phyloP scores from a whole-genome alignment of 2,329 filamentous ascomycete genomes.

The Diaporthe aspalathi region DNA sequence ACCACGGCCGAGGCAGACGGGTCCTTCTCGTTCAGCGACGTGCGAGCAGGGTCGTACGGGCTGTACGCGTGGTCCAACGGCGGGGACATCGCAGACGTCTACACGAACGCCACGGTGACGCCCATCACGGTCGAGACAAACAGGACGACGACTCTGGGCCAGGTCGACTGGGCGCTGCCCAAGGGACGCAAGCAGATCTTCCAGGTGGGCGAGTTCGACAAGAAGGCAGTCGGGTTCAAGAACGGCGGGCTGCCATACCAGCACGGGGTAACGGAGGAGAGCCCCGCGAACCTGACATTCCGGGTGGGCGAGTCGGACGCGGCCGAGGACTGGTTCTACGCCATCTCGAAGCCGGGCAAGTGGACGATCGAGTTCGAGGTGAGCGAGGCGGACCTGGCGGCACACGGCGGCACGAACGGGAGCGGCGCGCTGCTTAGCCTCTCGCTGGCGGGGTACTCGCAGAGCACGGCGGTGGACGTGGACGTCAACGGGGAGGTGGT shows the following conservation, averaged over 20 bases:
- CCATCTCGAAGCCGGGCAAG: constrained; percentile 53
- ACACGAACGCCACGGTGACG: constrained; percentile 56
- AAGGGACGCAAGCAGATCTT: constrained; percentile 54
- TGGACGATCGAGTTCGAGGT: constrained; percentile 50
- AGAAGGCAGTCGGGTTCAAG: constrained; percentile 57
- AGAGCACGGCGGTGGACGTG: constrained; percentile 59
- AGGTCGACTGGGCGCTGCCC: constrained; percentile 55
- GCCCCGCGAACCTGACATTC: constrained; percentile 58
- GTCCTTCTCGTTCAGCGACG: constrained; percentile 55
- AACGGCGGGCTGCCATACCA: constrained; percentile 56
- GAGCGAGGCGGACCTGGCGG: constrained; percentile 18
- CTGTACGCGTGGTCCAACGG: constrained; percentile 63
- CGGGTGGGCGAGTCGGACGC: constrained; percentile 51
- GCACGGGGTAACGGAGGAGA: constrained; percentile 57
- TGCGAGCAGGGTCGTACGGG: constrained; percentile 58
- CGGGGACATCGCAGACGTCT: constrained; percentile 56
- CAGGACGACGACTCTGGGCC: constrained; percentile 51
- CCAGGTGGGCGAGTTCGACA: constrained; percentile 61
- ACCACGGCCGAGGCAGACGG: constrained; percentile 56
- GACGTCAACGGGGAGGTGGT: constrained; percentile 54
- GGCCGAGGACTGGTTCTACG: constrained; percentile 61
- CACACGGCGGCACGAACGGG: constrained; percentile 33
- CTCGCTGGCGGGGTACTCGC: constrained; percentile 57
- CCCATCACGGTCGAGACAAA: constrained; percentile 52
- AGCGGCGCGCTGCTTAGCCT: constrained; percentile 52